Evolutionary conservation across 2,329 filamentous ascomycete genomes (phyloP).

Genomic region (Tolypocladium endophyticum): DNA sequence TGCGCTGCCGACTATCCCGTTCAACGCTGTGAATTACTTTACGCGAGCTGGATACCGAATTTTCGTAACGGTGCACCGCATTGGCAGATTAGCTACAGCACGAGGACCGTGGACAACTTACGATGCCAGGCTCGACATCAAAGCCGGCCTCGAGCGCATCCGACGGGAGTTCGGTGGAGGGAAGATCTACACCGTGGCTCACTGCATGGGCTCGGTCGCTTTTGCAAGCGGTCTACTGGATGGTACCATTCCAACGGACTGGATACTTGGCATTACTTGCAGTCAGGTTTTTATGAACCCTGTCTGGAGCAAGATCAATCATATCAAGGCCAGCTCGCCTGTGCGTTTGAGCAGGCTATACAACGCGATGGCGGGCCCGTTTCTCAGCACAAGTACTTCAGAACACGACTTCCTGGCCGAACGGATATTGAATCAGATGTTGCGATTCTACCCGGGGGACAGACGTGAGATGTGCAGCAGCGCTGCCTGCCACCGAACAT

Average conservation of each 20-base stretch:
- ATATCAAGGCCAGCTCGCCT: conserved; percentile 42
- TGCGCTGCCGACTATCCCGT: conserved; percentile 50
- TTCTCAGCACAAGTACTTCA: conserved; percentile 43
- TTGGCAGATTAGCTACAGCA: conserved; percentile 40
- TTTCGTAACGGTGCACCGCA: conserved; percentile 47
- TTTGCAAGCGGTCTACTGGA: conserved; percentile 48
- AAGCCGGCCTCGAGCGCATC: conserved; percentile 43
- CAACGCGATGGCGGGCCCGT: conserved; percentile 34
- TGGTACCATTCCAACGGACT: conserved; percentile 44
- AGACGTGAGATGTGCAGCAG: conserved; percentile 49
- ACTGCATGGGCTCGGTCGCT: conserved; percentile 55
- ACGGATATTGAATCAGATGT: conserved; percentile 39
- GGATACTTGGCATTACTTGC: conserved; percentile 47
- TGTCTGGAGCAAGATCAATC: conserved; percentile 44
- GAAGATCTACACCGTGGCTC: conserved; percentile 46
- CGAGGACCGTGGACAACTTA: conserved; percentile 46
- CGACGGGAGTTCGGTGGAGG: conserved; percentile 24
- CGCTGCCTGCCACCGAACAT: conserved; percentile 49
- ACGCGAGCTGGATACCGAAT: conserved; percentile 49
- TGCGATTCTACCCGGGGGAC: conserved; percentile 46
- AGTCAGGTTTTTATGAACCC: conserved; percentile 57
- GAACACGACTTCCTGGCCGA: conserved; percentile 35
- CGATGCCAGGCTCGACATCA: conserved; percentile 49
- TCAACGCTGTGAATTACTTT: conserved; percentile 54
- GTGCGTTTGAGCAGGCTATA: conserved; percentile 41